Evolutionary conservation across 306 rosid genomes (phyloP).

Genomic region (Boehmeria nivea): DNA sequence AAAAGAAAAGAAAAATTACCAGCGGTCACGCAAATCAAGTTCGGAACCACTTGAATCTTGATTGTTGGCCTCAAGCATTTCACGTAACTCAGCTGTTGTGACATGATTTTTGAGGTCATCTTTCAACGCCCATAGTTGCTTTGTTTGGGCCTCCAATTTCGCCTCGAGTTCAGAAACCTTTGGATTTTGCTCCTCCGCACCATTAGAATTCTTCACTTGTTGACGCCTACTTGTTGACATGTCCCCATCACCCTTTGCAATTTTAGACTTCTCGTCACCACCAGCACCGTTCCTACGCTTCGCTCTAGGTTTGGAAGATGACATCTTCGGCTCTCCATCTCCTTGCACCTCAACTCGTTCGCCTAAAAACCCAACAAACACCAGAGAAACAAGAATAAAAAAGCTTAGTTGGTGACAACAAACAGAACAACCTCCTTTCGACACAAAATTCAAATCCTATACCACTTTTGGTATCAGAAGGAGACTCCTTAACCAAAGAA

Average conservation of each 20-base stretch:
- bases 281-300: conserved; percentile 58
- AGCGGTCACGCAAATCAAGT: conserved; percentile 87
- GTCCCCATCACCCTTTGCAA: conserved; percentile 52
- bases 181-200: conserved; percentile 15
- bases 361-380: conserved; percentile 32
- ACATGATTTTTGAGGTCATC: conserved; percentile 79
- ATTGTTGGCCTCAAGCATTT: conserved; percentile 68
- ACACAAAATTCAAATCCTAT: conserved; percentile 9
- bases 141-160: conserved; percentile 66
- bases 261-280: conserved; percentile 53
- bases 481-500: conserved; percentile 41
- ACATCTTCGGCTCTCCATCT: conserved; percentile 28
- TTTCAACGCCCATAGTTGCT: conserved; percentile 76
- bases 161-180: conserved; percentile 42
- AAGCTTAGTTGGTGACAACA: no score
- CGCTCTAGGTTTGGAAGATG: conserved; percentile 48
- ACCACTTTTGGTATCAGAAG: conserved; percentile 43
- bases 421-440: no score
- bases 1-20: conserved; percentile 36
- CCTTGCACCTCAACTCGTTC: conserved; percentile 34
- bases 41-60: conserved; percentile 88
- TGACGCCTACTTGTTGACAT: conserved; percentile 44
- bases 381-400: conserved; percentile 24
- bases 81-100: conserved; percentile 65
- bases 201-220: conserved; percentile 24